A percentile compares a stretch with the other conserved stretches of the same genome.
Conservation (phyloP, 495 filamentous ascomycete genomes). For the Evansstolkia leycettana region DNA sequence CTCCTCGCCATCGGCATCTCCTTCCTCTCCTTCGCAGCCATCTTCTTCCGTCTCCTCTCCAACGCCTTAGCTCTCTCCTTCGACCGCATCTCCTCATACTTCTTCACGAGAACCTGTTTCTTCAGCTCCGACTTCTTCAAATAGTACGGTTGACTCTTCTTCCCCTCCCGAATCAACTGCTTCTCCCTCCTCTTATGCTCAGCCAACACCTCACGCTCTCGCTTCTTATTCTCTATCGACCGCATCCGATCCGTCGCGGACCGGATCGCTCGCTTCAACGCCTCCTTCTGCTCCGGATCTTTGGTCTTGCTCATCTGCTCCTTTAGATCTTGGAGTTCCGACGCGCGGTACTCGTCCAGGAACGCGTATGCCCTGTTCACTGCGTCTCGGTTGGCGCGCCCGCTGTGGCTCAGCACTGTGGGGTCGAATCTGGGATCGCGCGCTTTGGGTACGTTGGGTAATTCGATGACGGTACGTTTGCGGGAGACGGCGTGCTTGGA, state of each 20-base stretch:
- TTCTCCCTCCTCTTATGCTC: constrained; percentile 75
- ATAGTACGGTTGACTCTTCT: constrained; percentile 84
- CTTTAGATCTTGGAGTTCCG: constrained; percentile 65
- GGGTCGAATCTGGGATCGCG: constrained; percentile 87
- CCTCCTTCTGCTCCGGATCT: constrained; percentile 46
- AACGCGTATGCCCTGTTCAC: constrained; percentile 67
- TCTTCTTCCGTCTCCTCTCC: constrained; percentile 77
- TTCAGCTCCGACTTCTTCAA: constrained; percentile 85
- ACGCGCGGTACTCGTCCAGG: constrained; percentile 68
- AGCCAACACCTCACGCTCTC: constrained; percentile 48
- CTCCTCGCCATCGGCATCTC: constrained; percentile 58
- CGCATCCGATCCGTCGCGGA: constrained; percentile 60
- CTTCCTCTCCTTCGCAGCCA: constrained; percentile 67
- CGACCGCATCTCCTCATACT: constrained; percentile 67
- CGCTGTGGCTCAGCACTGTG: constrained; percentile 26
- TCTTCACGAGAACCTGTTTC: constrained; percentile 65
- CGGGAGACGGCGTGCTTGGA: constrained; percentile 75
- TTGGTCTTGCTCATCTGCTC: constrained; percentile 51
- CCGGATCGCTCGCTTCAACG: constrained; percentile 51
- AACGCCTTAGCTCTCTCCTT: constrained; percentile 69
- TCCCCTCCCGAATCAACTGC: constrained; percentile 70
- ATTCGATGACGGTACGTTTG: constrained; percentile 56
- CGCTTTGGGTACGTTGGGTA: constrained; percentile 23
- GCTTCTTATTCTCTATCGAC: constrained; percentile 52
- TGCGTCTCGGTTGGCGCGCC: constrained; percentile 29